Percentiles rank a stretch among this genome's conserved stretches.
phyloP scores from a whole-genome alignment of 768 basidiomycete species.

The Mycena vitilis region DNA sequence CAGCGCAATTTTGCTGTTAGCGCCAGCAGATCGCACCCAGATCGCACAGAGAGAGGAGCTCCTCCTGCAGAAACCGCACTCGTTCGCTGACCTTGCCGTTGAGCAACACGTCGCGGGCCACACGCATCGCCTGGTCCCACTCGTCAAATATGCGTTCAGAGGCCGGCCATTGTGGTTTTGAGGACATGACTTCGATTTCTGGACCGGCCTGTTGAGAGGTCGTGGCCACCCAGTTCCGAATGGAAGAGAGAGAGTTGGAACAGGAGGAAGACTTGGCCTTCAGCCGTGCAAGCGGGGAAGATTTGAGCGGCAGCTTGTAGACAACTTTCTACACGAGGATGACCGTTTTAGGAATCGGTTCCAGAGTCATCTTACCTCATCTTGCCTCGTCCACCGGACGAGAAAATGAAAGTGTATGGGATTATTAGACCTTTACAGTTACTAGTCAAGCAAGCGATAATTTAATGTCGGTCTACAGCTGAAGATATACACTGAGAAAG shows the following conservation, averaged over 20 bases:
- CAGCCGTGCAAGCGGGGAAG: conserved; percentile 31
- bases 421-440: no score
- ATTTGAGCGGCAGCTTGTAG: conserved; percentile 30
- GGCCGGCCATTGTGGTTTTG: conserved; percentile 34
- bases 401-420: no score
- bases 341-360: conserved; percentile 4
- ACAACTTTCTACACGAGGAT: background rate
- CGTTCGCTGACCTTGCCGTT: conserved; percentile 35
- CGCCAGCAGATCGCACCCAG: conserved; percentile 24
- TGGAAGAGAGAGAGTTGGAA: conserved; percentile 22
- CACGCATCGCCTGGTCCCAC: conserved; percentile 36
- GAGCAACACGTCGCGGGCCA: conserved; percentile 32
- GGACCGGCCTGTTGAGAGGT: conserved; percentile 16
- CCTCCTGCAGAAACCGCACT: conserved; percentile 32
- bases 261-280: conserved; percentile 27
- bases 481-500: background rate
- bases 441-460: no score
- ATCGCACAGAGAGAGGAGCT: conserved; percentile 33
- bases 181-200: conserved; percentile 24
- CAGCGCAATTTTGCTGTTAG: background rate
- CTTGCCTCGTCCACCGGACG: no score
- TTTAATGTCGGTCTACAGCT: no score
- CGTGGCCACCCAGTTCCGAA: conserved; percentile 27
- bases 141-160: conserved; percentile 25
- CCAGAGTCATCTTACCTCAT: background rate